Evolutionary conservation across 106 monocot genomes (phyloP), one percentile per base, ranked within the genome.

Genomic region (Ottelia alismoides): DNA sequence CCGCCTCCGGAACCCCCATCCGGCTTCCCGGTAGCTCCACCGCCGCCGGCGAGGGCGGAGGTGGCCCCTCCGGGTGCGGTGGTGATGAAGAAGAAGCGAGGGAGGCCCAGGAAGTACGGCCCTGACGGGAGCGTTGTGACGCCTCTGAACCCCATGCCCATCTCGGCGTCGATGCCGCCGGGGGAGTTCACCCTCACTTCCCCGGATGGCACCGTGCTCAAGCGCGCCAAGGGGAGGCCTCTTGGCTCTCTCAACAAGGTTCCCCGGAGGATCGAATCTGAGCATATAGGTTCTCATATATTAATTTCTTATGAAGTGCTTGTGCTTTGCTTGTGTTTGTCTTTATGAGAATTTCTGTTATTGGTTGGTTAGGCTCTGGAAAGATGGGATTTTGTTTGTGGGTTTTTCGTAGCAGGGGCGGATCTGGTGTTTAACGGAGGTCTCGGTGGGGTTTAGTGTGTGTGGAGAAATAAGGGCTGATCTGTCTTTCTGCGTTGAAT

Each of bases 171-270:
- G 29, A 50, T 57, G 53, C 86, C 77, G 52, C 55, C 50, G 1
- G 80, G 71, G 11, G 80, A 74, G 31, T 77, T 71, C 61, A 59
- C 80, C 31, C 16, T 68, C 27, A 60, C 59, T 30, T 20, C 58
- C 20, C 20, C 28, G 20, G 67, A 29, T 35, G 68, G 61, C 20
- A 52, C 69, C 31, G 24, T 58, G 45, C 61, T 79, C 70, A 88
- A 86, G 64, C 77, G 88, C 60, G 78, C 84, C 56, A 88, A 76
- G 76, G 88, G 73, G 70, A 69, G 88, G 74, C 73, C 75, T 30
- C 56, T 45, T 22, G 87, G 79, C 18, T 80, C 73, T 17, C 28
- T 75, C 25, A 78, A 64, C 51, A 81, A 78, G 45, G 71, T 68
- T 30, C 68, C 53, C 0, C 66, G 74, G 31, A 64, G 71, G 17